These are phyloP conservation scores for Aspergillus coremiiformis DNA, from an alignment of 495 filamentous ascomycete species.

Conservation along the genomic window DNA sequence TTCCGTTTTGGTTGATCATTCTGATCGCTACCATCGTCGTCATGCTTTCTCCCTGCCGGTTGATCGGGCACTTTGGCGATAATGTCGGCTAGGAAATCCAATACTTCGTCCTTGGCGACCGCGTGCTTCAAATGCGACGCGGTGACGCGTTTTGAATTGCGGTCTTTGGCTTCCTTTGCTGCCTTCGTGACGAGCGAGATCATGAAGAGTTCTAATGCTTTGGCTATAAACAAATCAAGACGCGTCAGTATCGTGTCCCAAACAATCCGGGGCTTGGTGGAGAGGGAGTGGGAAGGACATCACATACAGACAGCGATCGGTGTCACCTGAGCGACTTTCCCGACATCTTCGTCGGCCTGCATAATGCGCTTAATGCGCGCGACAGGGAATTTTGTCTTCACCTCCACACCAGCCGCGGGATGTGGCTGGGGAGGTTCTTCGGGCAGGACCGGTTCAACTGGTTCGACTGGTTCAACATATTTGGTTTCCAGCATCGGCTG, in stretches of 20 bases:
- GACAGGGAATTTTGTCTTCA: conserved; percentile 94
- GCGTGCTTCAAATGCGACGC: conserved; percentile 86
- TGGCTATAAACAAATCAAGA: conserved; percentile 38
- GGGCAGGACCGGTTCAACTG: conserved; percentile 2
- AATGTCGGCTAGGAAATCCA: conserved; percentile 91
- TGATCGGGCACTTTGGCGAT: conserved; percentile 77
- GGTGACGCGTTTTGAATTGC: conserved; percentile 81
- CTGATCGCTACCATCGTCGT: conserved; percentile 44
- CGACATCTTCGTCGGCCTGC: conserved; percentile 98
- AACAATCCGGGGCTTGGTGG: not conserved
- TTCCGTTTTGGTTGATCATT: conserved; percentile 47
- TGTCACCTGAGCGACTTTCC: conserved; percentile 95
- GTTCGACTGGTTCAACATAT: conserved; percentile 37
- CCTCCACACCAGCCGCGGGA: conserved; percentile 49
- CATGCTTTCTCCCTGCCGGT: conserved; percentile 47
- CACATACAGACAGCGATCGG: conserved; percentile 82
- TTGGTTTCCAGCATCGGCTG: conserved; percentile 23
- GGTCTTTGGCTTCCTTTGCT: conserved; percentile 70
- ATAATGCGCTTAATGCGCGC: conserved; percentile 98
- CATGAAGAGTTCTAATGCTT: conserved; percentile 97
- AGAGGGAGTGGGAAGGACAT: not conserved
- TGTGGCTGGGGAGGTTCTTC: conserved; percentile 16
- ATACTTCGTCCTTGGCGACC: conserved; percentile 74
- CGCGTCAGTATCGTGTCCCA: conserved; percentile 12
- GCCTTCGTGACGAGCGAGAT: conserved; percentile 83